phyloP scores from a whole-genome alignment of 1,284 basidiomycete genomes.

The Puccinia novopanici region DNA sequence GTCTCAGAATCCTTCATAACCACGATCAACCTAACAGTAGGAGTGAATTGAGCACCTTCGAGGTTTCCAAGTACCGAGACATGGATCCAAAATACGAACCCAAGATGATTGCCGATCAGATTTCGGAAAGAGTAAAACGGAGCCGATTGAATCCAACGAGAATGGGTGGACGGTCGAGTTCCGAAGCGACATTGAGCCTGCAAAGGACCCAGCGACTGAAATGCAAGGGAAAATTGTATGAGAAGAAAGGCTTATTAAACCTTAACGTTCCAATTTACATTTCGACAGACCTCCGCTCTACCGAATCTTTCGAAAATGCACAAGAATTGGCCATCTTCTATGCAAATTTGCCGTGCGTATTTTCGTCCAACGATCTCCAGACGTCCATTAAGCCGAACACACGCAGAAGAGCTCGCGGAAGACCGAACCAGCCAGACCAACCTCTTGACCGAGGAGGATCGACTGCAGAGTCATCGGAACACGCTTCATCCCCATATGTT shows the following conservation, averaged over 20 bases:
- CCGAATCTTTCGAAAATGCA: slow-evolving; percentile 59
- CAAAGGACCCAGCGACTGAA: slow-evolving; percentile 23
- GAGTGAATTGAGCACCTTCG: neutral
- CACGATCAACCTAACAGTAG: neutral
- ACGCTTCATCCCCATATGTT: slow-evolving; percentile 15
- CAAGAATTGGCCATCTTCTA: slow-evolving; percentile 60
- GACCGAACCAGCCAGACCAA: neutral
- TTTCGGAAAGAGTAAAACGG: neutral
- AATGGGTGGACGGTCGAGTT: neutral
- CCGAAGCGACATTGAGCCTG: neutral
- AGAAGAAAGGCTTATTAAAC: slow-evolving; percentile 56
- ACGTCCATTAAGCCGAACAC: slow-evolving; percentile 20
- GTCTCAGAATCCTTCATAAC: neutral
- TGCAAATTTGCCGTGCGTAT: slow-evolving; percentile 71
- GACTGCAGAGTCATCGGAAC: neutral
- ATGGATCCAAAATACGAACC: neutral
- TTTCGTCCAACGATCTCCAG: slow-evolving; percentile 67
- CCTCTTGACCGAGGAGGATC: neutral
- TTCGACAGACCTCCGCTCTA: slow-evolving; percentile 69
- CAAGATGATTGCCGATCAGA: neutral
- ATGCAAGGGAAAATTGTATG: slow-evolving; percentile 54
- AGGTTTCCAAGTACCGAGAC: neutral
- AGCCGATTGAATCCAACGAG: neutral
- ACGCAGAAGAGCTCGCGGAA: neutral
- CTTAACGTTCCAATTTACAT: slow-evolving; percentile 71